These are phyloP conservation scores for Pecoramyces ruminantium DNA, from an alignment of 192 early-diverging fungal genomes.

Conservation along the genomic window DNA sequence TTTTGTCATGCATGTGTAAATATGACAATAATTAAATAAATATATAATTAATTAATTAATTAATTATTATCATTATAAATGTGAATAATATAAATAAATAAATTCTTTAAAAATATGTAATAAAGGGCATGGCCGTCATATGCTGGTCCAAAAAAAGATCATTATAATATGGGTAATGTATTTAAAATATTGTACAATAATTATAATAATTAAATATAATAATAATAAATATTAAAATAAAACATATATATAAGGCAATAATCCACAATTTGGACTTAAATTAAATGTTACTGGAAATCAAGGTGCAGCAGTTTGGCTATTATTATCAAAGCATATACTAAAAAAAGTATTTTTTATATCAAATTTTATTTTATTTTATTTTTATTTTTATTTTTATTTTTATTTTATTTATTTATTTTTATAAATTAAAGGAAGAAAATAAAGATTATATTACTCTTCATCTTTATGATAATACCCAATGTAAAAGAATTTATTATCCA, in stretches of 20 bases:
- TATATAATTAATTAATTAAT: no score
- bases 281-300: constrained; percentile 29
- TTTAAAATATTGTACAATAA: not conserved
- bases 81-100: no score
- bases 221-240: constrained; percentile 23
- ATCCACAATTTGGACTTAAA: constrained; percentile 64
- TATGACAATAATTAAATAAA: no score
- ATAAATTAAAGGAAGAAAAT: constrained; percentile 49
- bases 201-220: constrained; percentile 6
- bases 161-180: not conserved
- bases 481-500: constrained; percentile 49
- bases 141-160: not conserved
- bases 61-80: no score
- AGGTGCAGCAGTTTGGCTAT: constrained; percentile 47
- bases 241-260: constrained; percentile 43
- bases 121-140: not conserved
- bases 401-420: not conserved
- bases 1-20: constrained; percentile 56
- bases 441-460: constrained; percentile 75
- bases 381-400: not conserved
- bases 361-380: no score
- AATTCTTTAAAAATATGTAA: not conserved
- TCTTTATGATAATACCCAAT: constrained; percentile 53
- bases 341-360: no score
- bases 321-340: constrained; percentile 70